Evolutionary conservation across 2,329 filamentous ascomycete species (phyloP).

Genomic region (Chaetomium strumarium): DNA sequence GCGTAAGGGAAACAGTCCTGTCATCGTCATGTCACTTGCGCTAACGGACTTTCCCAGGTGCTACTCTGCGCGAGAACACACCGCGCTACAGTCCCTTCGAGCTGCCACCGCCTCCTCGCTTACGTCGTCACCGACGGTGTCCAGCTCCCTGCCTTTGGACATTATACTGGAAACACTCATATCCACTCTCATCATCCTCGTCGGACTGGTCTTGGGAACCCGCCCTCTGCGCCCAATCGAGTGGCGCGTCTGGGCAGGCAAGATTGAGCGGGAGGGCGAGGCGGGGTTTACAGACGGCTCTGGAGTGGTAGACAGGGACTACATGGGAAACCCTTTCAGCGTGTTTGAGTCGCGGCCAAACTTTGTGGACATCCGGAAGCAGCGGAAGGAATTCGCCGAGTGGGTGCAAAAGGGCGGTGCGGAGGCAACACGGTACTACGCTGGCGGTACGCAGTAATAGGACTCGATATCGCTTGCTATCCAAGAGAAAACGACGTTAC

Average conservation of each 20-base stretch:
- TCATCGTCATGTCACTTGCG: slow-evolving; percentile 8
- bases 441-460: neutral
- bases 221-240: slow-evolving; percentile 77
- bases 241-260: slow-evolving; percentile 75
- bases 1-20: slow-evolving; percentile 55
- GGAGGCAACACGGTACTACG: neutral
- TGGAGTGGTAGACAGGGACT: slow-evolving; percentile 64
- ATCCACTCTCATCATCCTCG: slow-evolving; percentile 71
- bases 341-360: slow-evolving; percentile 73
- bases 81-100: slow-evolving; percentile 59
- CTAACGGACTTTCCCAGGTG: slow-evolving; percentile 52
- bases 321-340: slow-evolving; percentile 71
- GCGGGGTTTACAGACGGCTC: slow-evolving; percentile 50
- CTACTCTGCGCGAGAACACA: slow-evolving; percentile 94
- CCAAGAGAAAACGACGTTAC: neutral
- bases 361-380: slow-evolving; percentile 81
- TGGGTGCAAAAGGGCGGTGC: slow-evolving; percentile 51
- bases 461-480: neutral
- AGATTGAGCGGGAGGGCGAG: slow-evolving; percentile 72
- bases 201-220: slow-evolving; percentile 74
- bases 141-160: slow-evolving; percentile 65
- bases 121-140: slow-evolving; percentile 36
- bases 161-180: slow-evolving; percentile 81
- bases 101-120: slow-evolving; percentile 41
- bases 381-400: slow-evolving; percentile 70